Conservation (phyloP, 345 rosid species). For the Trapa bicornis region DNA sequence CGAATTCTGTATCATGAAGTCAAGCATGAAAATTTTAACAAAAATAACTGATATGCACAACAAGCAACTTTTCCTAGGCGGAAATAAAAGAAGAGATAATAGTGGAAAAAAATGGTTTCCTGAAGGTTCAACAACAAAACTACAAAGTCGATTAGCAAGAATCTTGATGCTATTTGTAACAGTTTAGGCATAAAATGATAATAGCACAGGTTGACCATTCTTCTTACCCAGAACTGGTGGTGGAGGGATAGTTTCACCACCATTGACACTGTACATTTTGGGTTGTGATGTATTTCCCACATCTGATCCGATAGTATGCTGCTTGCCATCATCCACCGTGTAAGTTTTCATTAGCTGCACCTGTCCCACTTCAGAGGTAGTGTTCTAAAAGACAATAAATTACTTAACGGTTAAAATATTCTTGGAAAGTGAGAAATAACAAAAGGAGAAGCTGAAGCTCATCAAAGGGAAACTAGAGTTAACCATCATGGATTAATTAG, state of each 20-base stretch:
- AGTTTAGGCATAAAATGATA: background rate
- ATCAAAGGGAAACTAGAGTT: background rate
- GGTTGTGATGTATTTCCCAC: background rate
- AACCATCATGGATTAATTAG: background rate
- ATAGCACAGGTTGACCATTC: background rate
- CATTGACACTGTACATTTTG: background rate
- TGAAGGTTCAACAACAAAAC: background rate
- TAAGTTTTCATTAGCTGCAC: slow-evolving; percentile 24
- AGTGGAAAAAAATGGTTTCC: background rate
- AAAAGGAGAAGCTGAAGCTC: background rate
- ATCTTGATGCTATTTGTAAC: background rate
- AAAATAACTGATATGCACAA: background rate
- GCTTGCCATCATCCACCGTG: slow-evolving; percentile 8
- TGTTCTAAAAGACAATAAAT: slow-evolving; percentile 20
- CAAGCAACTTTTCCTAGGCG: background rate
- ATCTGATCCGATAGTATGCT: background rate
- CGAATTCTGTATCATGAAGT: slow-evolving; percentile 43
- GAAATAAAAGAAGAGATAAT: background rate
- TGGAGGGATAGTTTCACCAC: slow-evolving; percentile 3
- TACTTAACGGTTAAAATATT: background rate
- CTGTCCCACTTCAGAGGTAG: slow-evolving; percentile 12
- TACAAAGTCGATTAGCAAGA: background rate
- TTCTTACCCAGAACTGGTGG: slow-evolving; percentile 10
- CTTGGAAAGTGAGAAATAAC: background rate
- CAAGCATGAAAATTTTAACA: background rate